Evolutionary conservation across 2,329 filamentous ascomycete genomes (phyloP).

Genomic region (Trichothecium sympodiale): DNA sequence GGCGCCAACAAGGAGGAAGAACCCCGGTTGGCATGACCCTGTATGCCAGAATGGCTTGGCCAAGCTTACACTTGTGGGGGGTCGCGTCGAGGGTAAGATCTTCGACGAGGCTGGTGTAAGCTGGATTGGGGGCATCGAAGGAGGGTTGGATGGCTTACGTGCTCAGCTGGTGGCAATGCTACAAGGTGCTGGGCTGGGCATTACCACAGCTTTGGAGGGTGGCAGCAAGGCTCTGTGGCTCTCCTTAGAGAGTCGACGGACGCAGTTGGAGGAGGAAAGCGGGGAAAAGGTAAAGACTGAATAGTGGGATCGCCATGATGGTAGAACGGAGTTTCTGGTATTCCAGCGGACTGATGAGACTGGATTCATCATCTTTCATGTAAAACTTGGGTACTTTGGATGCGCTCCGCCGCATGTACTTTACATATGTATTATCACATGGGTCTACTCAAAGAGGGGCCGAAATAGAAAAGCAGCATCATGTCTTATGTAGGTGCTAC

Average conservation of each 20-base stretch:
- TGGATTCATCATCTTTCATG: too few species aligned
- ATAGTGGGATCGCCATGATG: background rate
- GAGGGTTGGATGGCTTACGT: constrained; percentile 69
- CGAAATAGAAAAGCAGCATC: too few species aligned
- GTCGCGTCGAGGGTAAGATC: constrained; percentile 73
- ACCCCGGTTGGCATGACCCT: constrained; percentile 71
- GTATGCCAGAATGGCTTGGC: constrained; percentile 70
- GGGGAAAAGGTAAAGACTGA: constrained; percentile 7
- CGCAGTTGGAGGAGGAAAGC: constrained; percentile 59
- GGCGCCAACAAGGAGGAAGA: constrained; percentile 63
- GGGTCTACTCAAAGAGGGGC: too few species aligned
- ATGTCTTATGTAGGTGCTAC: too few species aligned
- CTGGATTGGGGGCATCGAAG: constrained; percentile 63
- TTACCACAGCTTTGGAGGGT: constrained; percentile 71
- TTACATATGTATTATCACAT: too few species aligned
- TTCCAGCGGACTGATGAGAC: too few species aligned
- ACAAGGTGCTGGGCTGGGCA: constrained; percentile 64
- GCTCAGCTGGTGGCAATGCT: constrained; percentile 73
- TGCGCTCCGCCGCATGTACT: too few species aligned
- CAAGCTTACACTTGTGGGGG: constrained; percentile 80
- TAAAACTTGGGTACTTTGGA: too few species aligned
- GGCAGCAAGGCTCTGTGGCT: constrained; percentile 75
- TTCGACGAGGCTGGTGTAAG: constrained; percentile 63
- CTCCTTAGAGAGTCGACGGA: constrained; percentile 72
- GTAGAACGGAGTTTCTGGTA: too few species aligned